Percentiles rank a stretch among this genome's conserved stretches.
Evolutionary conservation across 768 basidiomycete genomes (phyloP).

Genomic region (Mycena floridula): DNA sequence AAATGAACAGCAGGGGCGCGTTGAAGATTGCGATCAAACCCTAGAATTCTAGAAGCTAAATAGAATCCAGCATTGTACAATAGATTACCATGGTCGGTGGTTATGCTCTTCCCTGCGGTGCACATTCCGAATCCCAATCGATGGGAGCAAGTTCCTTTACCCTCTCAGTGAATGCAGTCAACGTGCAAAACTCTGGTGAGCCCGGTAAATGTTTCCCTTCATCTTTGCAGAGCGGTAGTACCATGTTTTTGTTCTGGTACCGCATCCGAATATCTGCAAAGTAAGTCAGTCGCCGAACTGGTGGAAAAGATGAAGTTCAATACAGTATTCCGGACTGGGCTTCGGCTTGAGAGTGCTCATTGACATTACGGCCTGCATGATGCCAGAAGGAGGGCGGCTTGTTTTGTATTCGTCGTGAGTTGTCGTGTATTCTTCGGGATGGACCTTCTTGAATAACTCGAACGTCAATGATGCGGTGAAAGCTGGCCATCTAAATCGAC

Average conservation of each 20-base stretch:
- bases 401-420: too few relatives aligned
- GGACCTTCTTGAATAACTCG: slow-evolving; percentile 63
- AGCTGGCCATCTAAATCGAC: slow-evolving; percentile 54
- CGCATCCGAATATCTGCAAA: slow-evolving; percentile 62
- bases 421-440: slow-evolving; percentile 5
- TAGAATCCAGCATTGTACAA: not conserved
- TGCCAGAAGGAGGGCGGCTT: slow-evolving; percentile 10
- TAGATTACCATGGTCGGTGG: not conserved
- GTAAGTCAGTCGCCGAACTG: not conserved
- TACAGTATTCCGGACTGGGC: slow-evolving; percentile 37
- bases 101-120: slow-evolving; percentile 20
- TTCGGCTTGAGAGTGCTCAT: slow-evolving; percentile 28
- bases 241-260: slow-evolving; percentile 63
- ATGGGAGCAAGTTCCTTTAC: slow-evolving; percentile 59
- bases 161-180: slow-evolving; percentile 55
- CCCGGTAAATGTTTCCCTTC: slow-evolving; percentile 64
- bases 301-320: slow-evolving; percentile 9
- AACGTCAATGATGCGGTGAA: slow-evolving; percentile 72
- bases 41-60: not conserved
- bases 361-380: slow-evolving; percentile 35
- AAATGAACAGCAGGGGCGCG: slow-evolving; percentile 60
- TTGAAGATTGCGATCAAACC: slow-evolving; percentile 12
- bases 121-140: slow-evolving; percentile 65
- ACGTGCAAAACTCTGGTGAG: slow-evolving; percentile 67
- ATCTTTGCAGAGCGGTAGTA: slow-evolving; percentile 58